Percentiles rank a stretch among this genome's conserved stretches.
phyloP scores from a whole-genome alignment of 2,329 filamentous ascomycete species.

The Fusarium anguioides region DNA sequence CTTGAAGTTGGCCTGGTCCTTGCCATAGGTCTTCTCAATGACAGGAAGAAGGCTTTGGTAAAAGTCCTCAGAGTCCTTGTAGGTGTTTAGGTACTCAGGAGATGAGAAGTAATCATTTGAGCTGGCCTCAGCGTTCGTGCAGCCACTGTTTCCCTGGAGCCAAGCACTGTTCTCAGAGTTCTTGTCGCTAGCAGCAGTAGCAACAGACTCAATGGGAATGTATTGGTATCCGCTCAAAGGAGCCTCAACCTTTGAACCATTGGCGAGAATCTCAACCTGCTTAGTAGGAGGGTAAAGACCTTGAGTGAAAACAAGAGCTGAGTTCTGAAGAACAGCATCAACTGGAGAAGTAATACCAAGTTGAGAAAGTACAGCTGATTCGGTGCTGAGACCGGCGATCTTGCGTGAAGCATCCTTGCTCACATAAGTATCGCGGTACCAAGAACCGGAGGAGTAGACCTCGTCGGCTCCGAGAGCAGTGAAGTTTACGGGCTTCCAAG shows the following conservation, averaged over 20 bases:
- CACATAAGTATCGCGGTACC: conserved; percentile 83
- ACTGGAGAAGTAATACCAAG: conserved; percentile 77
- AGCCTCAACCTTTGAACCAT: conserved; percentile 72
- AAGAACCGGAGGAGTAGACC: conserved; percentile 76
- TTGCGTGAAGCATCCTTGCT: conserved; percentile 65
- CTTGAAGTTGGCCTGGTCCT: conserved; percentile 62
- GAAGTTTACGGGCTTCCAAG: conserved; percentile 74
- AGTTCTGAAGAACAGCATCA: conserved; percentile 83
- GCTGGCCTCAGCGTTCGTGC: conserved; percentile 64
- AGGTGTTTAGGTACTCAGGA: conserved; percentile 56
- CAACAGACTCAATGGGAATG: conserved; percentile 75
- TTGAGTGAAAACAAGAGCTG: conserved; percentile 83
- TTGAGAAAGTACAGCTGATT: conserved; percentile 76
- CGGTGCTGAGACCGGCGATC: conserved; percentile 73
- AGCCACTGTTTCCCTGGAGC: conserved; percentile 69
- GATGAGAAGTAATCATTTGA: conserved; percentile 66
- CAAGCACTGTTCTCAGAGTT: conserved; percentile 67
- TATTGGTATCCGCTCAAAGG: conserved; percentile 87
- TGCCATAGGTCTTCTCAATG: conserved; percentile 63
- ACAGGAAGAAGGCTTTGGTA: conserved; percentile 66
- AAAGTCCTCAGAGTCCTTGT: conserved; percentile 68
- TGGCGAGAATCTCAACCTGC: conserved; percentile 71
- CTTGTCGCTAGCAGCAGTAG: conserved; percentile 63
- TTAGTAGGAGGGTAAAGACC: conserved; percentile 85
- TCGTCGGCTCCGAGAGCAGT: conserved; percentile 84